Percentiles rank a stretch among this genome's conserved stretches.
phyloP scores from a whole-genome alignment of 768 basidiomycete species.

The Boletus bicolor region DNA sequence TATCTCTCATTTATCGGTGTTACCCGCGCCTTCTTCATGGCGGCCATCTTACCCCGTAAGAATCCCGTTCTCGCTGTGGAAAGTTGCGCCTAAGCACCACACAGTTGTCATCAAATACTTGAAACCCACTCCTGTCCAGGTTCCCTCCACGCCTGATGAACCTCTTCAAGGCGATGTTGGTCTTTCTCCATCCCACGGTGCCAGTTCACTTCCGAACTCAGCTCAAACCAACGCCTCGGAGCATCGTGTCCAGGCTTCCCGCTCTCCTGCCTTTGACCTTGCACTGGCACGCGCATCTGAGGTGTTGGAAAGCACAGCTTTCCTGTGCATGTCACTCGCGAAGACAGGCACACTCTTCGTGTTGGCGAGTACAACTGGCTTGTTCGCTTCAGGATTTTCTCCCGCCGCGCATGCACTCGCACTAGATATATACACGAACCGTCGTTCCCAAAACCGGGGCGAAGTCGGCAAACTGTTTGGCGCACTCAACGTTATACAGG shows the following conservation, averaged over 20 bases:
- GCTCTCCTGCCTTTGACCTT: constrained; percentile 65
- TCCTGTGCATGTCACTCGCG: constrained; percentile 48
- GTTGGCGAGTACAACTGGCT: constrained; percentile 42
- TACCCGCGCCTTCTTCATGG: constrained; percentile 52
- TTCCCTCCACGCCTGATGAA: constrained; percentile 16
- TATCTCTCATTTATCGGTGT: constrained; percentile 56
- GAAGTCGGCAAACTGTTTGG: constrained; percentile 80
- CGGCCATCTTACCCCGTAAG: constrained; percentile 60
- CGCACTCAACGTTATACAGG: constrained; percentile 70
- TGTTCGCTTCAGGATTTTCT: constrained; percentile 59
- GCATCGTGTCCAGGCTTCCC: constrained; percentile 15
- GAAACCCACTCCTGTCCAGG: constrained; percentile 38
- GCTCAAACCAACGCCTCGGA: constrained; percentile 3
- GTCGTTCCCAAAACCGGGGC: constrained; percentile 40
- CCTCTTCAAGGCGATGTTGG: constrained; percentile 5
- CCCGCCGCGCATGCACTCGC: constrained; percentile 74
- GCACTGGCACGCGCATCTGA: constrained; percentile 60
- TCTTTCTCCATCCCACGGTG: not conserved
- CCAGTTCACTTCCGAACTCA: constrained; percentile 1
- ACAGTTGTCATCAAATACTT: constrained; percentile 54
- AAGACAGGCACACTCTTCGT: constrained; percentile 50
- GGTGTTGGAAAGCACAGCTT: constrained; percentile 51
- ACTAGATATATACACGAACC: constrained; percentile 57
- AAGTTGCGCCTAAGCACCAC: not conserved
- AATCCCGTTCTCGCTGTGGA: not conserved